Base-by-base conservation (phyloP, 1,284 basidiomycete genomes). In the Amylostereum areolatum region DNA sequence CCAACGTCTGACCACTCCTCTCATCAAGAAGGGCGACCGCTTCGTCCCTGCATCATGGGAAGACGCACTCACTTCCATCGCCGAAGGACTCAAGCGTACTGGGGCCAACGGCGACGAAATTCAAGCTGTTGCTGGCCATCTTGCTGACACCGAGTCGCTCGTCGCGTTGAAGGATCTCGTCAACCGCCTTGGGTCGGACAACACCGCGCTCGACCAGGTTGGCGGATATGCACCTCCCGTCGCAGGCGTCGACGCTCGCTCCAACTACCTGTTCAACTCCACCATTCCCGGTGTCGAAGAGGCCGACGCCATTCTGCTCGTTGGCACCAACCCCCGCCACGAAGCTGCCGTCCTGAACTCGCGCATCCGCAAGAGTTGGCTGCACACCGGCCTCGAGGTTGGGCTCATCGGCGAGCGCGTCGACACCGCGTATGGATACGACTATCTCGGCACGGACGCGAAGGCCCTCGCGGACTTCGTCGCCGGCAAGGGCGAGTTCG, bases 261-360 rank as follows among this genome's bases (percentile, higher is more conserved):
- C 92, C 36, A 98, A 97, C 74, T 99, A 98, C 72, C 83, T 95
- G 41, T 97, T 99, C 79, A 98, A 98, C 73, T 78, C 87, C n/a
- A 92, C 88, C 35, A 94, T 99, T 55, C 84, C 92, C 37, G 90
- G 91, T 42, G 79, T 96, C 41, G 96, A 97, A 63, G 79, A 89
- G 52, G 95, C 96, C 30, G 97, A 99, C 63, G 91, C 75, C 33
- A 90, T 99, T 56, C 81, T 99, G 18, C 83, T 99, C 34, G 84
- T 99, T 60, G 96, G 96, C 57, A 97, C 94, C 49, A 98, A 99
- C 73, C 96, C 96, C 10, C 82, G 97, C 43, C 95, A 98, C 66
- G 97, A 99, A 71, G 97, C 94, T 6, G 90, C 97, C 32, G 95
- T 98, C 52, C 77, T 99, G 63, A 99, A 99, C 78, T 94, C 95